Evolutionary conservation across 2,329 filamentous ascomycete species (phyloP).

Genomic region (Hypoxylon sp.): DNA sequence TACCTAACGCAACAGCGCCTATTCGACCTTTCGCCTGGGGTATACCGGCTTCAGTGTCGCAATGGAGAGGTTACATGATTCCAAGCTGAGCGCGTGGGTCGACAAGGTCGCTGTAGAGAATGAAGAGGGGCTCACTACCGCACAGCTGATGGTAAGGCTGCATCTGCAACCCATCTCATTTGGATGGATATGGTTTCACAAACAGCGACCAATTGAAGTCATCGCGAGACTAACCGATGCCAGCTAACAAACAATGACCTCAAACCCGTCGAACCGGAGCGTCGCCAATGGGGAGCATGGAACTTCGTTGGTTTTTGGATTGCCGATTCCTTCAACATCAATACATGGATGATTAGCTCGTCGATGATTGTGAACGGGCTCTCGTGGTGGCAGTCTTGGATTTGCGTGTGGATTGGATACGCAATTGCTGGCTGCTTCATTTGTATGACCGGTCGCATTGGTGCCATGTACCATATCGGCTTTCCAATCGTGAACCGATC

Average conservation of each 20-base stretch:
- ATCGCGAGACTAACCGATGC: conserved; percentile 33
- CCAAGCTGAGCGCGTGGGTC: conserved; percentile 60
- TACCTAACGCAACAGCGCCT: conserved; percentile 25
- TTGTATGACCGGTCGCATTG: conserved; percentile 84
- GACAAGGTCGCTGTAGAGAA: conserved; percentile 79
- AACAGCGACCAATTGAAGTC: conserved; percentile 9
- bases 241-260: conserved; percentile 86
- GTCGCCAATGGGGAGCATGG: conserved; percentile 87
- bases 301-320: conserved; percentile 94
- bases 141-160: conserved; percentile 79
- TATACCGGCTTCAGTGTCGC: conserved; percentile 15
- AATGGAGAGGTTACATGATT: conserved; percentile 56
- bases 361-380: conserved; percentile 83
- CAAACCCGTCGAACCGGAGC: conserved; percentile 82
- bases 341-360: conserved; percentile 94
- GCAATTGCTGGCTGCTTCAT: conserved; percentile 82
- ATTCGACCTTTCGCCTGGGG: conserved; percentile 10
- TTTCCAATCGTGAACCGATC: conserved; percentile 86
- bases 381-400: conserved; percentile 92
- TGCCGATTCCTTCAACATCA: conserved; percentile 88
- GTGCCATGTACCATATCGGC: conserved; percentile 88
- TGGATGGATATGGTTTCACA: background rate
- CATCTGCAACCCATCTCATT: conserved; percentile 16
- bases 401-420: conserved; percentile 92
- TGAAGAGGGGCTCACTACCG: conserved; percentile 82